Evolutionary conservation across 169 alveolate species (phyloP), one percentile per base, ranked within the genome.

Genomic region (Miamiensis avidus): DNA sequence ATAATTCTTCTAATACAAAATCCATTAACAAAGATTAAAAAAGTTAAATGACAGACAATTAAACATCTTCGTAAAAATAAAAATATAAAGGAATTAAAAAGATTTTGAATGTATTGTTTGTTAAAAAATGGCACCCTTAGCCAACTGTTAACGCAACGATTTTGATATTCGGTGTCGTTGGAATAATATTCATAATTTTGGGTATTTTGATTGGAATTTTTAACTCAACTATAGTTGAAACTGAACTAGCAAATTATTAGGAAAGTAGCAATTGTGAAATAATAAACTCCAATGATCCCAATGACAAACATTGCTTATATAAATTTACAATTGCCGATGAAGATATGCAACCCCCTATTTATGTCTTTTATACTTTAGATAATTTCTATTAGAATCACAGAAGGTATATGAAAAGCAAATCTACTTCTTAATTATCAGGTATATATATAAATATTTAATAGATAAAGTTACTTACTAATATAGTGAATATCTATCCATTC

Each of bases 321-420:
- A 30, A 76, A 28, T 82, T 73, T 82, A 82, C 72, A 1, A 28
- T 69, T 74, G 25, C 77, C 0, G 69, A 28, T 65, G 91, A 91
- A 69, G 86, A 78, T 29, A 91, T 94, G 89, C 76, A 87, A 82
- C 90, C 89, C 20, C 97, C 97, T 0, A 88, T 94, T 28, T 92
- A 89, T 83, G 81, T 96, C 16, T 96, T 94, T 92, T 96, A 96
- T 85, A 88, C 94, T 89, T 65, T 96, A 26, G 93, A 93, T 81
- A 95, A 92, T 49, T 92, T 93, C 82, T 93, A 90, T 86, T 93
- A 94, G 88, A 94, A 94, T 87, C 97, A 94, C 89, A 82, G 97
- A 84, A 81, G 93, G 74, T 96, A 94, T 84, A 96, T 96, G 34
- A 93, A 93, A 77, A 91, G 94, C 27, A 87, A 92, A 86, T 88